Evolutionary conservation across 176 grass and related monocot species (phyloP), one percentile per base, ranked within the genome.

Genomic region (Zea luxurians): DNA sequence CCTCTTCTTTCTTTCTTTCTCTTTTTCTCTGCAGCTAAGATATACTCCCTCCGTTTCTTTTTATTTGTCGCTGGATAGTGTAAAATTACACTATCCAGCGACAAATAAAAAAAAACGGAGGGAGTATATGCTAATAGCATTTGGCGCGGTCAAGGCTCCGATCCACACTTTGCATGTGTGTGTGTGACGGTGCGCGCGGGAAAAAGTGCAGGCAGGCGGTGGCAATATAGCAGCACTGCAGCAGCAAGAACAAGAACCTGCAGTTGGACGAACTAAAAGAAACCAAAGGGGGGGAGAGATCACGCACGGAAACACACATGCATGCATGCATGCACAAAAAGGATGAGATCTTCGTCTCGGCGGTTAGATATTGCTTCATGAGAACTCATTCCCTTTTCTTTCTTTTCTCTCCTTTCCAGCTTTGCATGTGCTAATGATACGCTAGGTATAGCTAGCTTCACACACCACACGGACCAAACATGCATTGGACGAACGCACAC

Each of bases 361-460:
- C 20, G 37, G 76, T 62, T 71, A 80, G 78, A 86, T 92, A 86
- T 92, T 86, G 78, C 90, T 93, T 92, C 88, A 80, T 36, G 48
- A 82, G 37, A 88, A 88, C 90, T 88, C 90, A 92, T 88, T 80
- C 83, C 83, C 75, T 82, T 83, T 78, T 78, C 73, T 82, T 80
- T 83, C 61, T 83, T 57, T 63, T 78, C 74, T 78, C 74, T 83
- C 74, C 80, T 97, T 90, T 96, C 78, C 93, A 76, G 68, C 85
- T 92, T 92, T 90, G 76, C 87, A 88, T 86, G 80, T 92, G 93
- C 85, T 90, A 73, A 87, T 82, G 78, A 81, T 83, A 86, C 53
- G 80, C 71, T 63, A 69, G 66, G 21, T 61, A 61, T 55, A 55
- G 53, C 0, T 48, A 68, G 65, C 65, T 68, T 21, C 44, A 70